phyloP scores from a whole-genome alignment of 805 yeast species.

The Huiozyma naganishii region DNA sequence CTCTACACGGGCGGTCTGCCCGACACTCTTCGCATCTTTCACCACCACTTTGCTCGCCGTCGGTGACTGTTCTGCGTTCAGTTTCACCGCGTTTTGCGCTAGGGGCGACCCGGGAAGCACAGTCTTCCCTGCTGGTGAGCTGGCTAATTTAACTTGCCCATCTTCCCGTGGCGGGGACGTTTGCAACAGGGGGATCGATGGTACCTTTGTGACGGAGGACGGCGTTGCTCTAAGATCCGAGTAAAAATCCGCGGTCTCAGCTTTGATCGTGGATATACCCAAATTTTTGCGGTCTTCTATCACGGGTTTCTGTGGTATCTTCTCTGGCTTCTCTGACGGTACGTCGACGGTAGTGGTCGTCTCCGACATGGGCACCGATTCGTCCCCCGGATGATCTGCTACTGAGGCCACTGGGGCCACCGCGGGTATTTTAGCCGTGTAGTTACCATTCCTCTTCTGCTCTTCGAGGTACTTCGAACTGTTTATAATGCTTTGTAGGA shows the following conservation, averaged over 20 bases:
- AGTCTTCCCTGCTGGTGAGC: background rate
- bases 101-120: too few species aligned
- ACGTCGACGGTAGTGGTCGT: background rate
- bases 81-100: too few species aligned
- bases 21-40: too few species aligned
- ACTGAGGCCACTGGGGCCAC: background rate
- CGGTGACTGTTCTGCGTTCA: too few species aligned
- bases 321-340: background rate
- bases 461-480: slow-evolving; percentile 6
- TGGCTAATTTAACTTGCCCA: too few species aligned
- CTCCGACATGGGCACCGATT: background rate
- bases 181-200: too few species aligned
- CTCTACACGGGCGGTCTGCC: too few species aligned
- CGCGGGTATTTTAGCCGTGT: background rate
- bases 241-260: background rate
- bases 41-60: too few species aligned
- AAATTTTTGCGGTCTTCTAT: background rate
- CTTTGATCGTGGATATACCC: background rate
- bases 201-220: too few species aligned
- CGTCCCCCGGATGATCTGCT: background rate
- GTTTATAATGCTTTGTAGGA: slow-evolving; percentile 6
- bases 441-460: background rate
- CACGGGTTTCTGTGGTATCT: background rate
- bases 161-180: too few species aligned
- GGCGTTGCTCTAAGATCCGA: too few species aligned